Evolutionary conservation across 139 green algal species (phyloP), one percentile per base, ranked within the genome.

Genomic region (Pleodorina starrii): DNA sequence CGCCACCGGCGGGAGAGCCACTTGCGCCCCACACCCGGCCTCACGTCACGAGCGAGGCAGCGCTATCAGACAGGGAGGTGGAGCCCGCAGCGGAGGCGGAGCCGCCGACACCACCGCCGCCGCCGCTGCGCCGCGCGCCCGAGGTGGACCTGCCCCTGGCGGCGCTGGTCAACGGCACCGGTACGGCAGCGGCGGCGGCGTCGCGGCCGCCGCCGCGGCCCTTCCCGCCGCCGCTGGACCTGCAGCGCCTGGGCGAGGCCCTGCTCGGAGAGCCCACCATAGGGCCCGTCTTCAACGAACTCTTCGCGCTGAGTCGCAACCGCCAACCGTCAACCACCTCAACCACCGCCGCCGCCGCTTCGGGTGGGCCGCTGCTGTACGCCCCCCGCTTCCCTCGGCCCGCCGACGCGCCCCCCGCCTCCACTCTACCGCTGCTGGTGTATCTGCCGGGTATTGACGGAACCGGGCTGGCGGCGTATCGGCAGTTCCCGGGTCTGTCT

Each of bases 381-480:
- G 48, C 59, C 5, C 90, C 90, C 1, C 17, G 46, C 46, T 72
- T 93, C 57, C 57, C 63, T 0, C 73, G 50, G 40, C 71, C 51
- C 1, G 23, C 75, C n/a, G 81, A 66, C 1, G 21, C 42, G 9
- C 51, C 85, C 5, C 48, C 60, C 43, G 72, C 89, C 17, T 43
- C 90, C 59, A 54, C 74, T 1, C 94, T 98, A 27, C 96, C 96
- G 1, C 89, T 97, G 7, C 84, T 98, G 91, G 74, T 97, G 17
- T 98, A 98, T 88, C 88, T 98, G 11, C 95, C 96, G 32, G 91
- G 89, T 25, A 95, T 98, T 27, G 96, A 98, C 77, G 96, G 96
- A 48, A 96, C 92, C 11, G 96, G 96, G 2, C 89, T 98, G 77
- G 95, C 95, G 2, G 97, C 96, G 1, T 95, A 93, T 36, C 91